Evolutionary conservation across 345 rosid species (phyloP), one percentile per base, ranked within the genome.

Genomic region (Aethionema arabicum): DNA sequence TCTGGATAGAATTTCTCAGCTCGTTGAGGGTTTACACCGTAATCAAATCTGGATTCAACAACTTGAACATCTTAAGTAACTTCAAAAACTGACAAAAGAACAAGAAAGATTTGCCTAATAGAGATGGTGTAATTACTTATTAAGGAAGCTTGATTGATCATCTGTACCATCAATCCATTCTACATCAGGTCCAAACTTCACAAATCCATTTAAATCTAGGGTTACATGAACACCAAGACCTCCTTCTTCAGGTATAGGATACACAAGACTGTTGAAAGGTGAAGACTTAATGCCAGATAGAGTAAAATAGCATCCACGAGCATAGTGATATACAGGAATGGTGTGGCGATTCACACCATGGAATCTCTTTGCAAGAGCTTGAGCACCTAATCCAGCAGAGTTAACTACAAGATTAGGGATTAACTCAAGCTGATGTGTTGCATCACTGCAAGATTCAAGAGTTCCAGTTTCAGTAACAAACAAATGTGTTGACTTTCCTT

Each of bases 131-230:
- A 50, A 38, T 59, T 82, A 86, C 96, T 68, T 81, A 59, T 92
- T 83, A 56, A 87, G 84, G 74, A 87, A 92, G 88, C 83, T 85
- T 33, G 84, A 76, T 60, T 68, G 43, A 40, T 86, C 93, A 14
- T 80, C 85, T 40, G 56, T 16, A 68, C 82, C 74, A 42, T 76
- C 42, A 43, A 87, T 85, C 96, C 98, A 92, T 64, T 92, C 96
- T 47, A 92, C 96, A 75, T 92, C 87, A 0, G 98, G 98, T 45
- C 98, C 96, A 80, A 87, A 92, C 85, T 89, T 92, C 42, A 87
- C 79, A 69, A 80, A 81, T 51, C 95, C 93, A 62, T 83, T 85
- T 77, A 92, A 81, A 78, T 89, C 98, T 62, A 92, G 59, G 54
- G 95, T 87, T 61, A 89, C 93, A 72, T 92, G 96, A 55, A 89